Evolutionary conservation across 106 monocot genomes (phyloP).

Genomic region (Acorus calamus): DNA sequence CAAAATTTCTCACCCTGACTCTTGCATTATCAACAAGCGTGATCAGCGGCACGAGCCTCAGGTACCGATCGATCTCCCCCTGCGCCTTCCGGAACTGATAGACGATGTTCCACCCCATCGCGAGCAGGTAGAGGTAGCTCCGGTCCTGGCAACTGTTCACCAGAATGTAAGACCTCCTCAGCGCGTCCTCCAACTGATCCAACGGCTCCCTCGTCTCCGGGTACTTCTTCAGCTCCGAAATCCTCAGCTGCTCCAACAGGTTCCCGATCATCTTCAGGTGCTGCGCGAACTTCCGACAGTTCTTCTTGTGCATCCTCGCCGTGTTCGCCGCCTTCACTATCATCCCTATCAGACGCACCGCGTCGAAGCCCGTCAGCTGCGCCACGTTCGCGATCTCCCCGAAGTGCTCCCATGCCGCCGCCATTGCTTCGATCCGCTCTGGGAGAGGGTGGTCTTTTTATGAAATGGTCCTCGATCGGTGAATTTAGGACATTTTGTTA

Average conservation of each 20-base stretch:
- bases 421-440: conserved; percentile 6
- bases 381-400: conserved; percentile 16
- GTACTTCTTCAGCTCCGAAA: conserved; percentile 10
- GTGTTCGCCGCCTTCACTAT: conserved; percentile 24
- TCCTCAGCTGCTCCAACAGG: conserved; percentile 14
- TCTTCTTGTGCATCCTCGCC: conserved; percentile 33
- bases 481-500: too few species aligned
- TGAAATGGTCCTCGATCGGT: too few species aligned
- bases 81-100: conserved; percentile 25
- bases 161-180: conserved; percentile 21
- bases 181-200: conserved; percentile 29
- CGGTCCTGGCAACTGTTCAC: conserved; percentile 25
- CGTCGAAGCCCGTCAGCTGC: conserved; percentile 27
- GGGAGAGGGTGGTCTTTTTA: too few species aligned
- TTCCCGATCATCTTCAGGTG: conserved; percentile 30
- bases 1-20: conserved; percentile 30
- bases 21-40: conserved; percentile 57
- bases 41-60: conserved; percentile 40
- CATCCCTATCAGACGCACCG: conserved; percentile 21
- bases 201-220: conserved; percentile 22
- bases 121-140: conserved; percentile 25
- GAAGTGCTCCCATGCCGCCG: conserved; percentile 25
- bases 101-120: conserved; percentile 33
- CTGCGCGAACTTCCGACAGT: conserved; percentile 28
- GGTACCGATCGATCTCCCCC: conserved; percentile 21